Evolutionary conservation across 371 early-diverging fungal genomes (phyloP), one percentile per base, ranked within the genome.

Genomic region (Mucor plumbeus): DNA sequence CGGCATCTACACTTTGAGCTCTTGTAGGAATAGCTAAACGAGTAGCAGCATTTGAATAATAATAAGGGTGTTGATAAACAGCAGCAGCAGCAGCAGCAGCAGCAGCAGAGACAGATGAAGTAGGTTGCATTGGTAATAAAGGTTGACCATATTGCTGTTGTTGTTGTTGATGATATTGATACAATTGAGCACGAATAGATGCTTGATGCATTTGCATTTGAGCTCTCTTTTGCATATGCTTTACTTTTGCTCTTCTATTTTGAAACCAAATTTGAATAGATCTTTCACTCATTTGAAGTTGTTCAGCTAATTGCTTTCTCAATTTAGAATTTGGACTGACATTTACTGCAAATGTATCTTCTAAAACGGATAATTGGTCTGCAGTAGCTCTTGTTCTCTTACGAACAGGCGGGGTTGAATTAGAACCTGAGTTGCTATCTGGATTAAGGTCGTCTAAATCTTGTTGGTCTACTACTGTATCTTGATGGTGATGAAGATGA

Each of bases 251-350:
- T 64, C 99, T 87, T 75, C 95, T 87, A 86, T 99, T 99, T 79
- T 99, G 99, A 85, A 99, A 99, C 99, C 99, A 99, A 64, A 99
- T 96, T 78, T 98, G 97, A 62, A 99, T 95, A 6, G 95, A 90
- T 70, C 95, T 86, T 59, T 91, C 91, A 44, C 95, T 94, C 97
- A 98, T 97, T 59, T 90, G 85, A 33, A 98, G 87, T 72, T 93
- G 89, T 64, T 88, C 88, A 21, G 95, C 91, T 8, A 98, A 84
- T 41, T 89, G 88, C 73, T 92, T 93, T 56, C 99, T 91, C 58
- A 94, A 83, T 65, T 93, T 91, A 39, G 88, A 88, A 63, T 91
- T 91, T 35, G 94, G 94, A 31, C 88, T 76, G 67, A 87, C 83
- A 78, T 92, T 88, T 15, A 84, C 81, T 67, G 87, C 76, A 78